Base-by-base conservation (phyloP, 2,329 filamentous ascomycete genomes). In the Madurella fahalii region DNA sequence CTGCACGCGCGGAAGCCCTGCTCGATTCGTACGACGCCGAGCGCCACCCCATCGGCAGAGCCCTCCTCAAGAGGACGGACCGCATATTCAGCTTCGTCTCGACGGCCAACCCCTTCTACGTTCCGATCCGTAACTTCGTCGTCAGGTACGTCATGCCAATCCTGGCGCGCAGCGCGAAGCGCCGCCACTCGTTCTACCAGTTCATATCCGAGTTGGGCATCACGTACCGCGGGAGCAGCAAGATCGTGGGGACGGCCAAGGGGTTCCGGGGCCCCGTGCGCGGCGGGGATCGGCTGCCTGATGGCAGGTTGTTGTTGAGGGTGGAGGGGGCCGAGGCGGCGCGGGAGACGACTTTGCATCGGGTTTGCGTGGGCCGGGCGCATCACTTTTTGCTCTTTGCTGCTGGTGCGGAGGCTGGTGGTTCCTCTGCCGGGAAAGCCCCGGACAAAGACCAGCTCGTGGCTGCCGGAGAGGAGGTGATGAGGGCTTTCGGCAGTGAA, bases 211-310 rank as follows among this genome's bases (percentile, higher is more conserved):
- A 77, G 63, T 67, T 77, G 18, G 64, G 69, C 16, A 68, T 78
- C 45, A 67, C 66, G 25, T 79, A 79, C 60, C 68, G 74, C 9
- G 57, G 64, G 2, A 73, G 71, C 1, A 76, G 71, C 52, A 47
- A 63, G 1, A 61, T 78, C 11, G 69, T 72, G 1, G 65, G 65
- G 12, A 68, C 68, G 1, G 68, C 67, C 2, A 9, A 52, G 1
- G 65, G 63, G 4, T 70, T 65, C 43, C 58, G 55, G 2, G 73
- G 74, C 0, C 62, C 60, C 0, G 59, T 80, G 2, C 68, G 69
- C 42, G 75, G 76, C 32, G 78, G 78, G 1, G 74, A 79, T 60
- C 72, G 79, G 13, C 66, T 75, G 4, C 72, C 72, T 0, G 73
- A 78, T 53, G 71, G 71, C 4, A 60, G 34, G 11, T 11, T 37